Evolutionary conservation across 2,329 filamentous ascomycete species (phyloP).

Genomic region (Macrophomina tecta): DNA sequence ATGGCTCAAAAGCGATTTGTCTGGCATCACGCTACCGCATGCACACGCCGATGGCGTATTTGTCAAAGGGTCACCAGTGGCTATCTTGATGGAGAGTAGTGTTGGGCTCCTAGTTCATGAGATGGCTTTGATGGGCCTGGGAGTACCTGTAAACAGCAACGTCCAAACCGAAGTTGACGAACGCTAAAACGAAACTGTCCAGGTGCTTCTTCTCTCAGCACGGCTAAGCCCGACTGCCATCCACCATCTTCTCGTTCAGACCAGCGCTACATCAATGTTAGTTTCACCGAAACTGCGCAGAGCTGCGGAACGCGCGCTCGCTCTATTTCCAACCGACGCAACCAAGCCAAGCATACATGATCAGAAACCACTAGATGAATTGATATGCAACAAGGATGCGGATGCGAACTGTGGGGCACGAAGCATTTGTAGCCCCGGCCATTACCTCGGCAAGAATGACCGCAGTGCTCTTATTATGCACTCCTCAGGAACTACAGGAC

Average conservation of each 20-base stretch:
- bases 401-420: not conserved
- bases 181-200: not conserved
- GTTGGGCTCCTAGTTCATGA: slow-evolving; percentile 38
- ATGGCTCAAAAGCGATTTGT: not conserved
- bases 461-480: slow-evolving; percentile 33
- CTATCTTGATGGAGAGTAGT: slow-evolving; percentile 40
- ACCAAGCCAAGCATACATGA: not conserved
- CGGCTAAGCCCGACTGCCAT: slow-evolving; percentile 30
- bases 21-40: not conserved
- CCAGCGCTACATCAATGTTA: not conserved
- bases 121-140: slow-evolving; percentile 34
- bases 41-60: slow-evolving; percentile 16
- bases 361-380: not conserved
- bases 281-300: not conserved
- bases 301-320: not conserved
- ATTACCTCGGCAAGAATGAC: not conserved
- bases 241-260: not conserved
- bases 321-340: not conserved
- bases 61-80: slow-evolving; percentile 33
- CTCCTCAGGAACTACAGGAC: slow-evolving; percentile 44
- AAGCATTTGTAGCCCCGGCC: not conserved
- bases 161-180: not conserved
- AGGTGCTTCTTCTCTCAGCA: slow-evolving; percentile 35
- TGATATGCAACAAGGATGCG: not conserved
- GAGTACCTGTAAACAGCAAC: slow-evolving; percentile 32